A percentile compares a stretch with the other conserved stretches of the same genome.
Evolutionary conservation across 73 alveolate genomes (phyloP).

Genomic region (Paramecium octaurelia): DNA sequence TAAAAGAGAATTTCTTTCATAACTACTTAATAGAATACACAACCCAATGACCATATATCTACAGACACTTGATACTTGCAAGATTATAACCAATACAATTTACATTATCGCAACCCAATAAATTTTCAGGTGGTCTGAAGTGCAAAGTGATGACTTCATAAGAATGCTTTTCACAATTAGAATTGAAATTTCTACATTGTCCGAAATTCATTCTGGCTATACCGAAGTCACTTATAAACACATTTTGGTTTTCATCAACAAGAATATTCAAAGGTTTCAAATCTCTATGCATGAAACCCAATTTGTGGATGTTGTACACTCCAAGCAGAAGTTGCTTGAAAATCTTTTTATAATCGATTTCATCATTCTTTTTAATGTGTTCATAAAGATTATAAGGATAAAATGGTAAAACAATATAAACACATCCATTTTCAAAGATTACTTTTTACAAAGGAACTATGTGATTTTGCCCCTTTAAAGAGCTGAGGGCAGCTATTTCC

Average conservation of each 20-base stretch:
- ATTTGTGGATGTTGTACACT: background rate
- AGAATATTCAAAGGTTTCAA: slow-evolving; percentile 30
- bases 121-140: slow-evolving; percentile 24
- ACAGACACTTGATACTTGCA: background rate
- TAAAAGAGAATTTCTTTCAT: background rate
- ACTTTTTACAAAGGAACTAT: background rate
- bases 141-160: background rate
- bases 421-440: background rate
- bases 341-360: background rate
- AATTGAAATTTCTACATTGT: background rate
- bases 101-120: slow-evolving; percentile 1
- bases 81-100: background rate
- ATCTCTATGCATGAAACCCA: slow-evolving; percentile 35
- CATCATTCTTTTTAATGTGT: background rate
- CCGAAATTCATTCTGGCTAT: background rate
- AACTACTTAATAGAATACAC: background rate
- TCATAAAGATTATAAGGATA: slow-evolving; percentile 6
- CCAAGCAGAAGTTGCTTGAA: background rate
- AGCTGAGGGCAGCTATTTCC: background rate
- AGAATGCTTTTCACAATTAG: background rate
- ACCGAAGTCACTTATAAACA: slow-evolving; percentile 19
- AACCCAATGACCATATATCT: slow-evolving; percentile 28
- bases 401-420: slow-evolving; percentile 2
- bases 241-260: background rate
- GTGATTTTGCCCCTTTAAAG: background rate